Base-by-base conservation (phyloP, 495 filamentous ascomycete genomes). In the Annulohypoxylon nitens region DNA sequence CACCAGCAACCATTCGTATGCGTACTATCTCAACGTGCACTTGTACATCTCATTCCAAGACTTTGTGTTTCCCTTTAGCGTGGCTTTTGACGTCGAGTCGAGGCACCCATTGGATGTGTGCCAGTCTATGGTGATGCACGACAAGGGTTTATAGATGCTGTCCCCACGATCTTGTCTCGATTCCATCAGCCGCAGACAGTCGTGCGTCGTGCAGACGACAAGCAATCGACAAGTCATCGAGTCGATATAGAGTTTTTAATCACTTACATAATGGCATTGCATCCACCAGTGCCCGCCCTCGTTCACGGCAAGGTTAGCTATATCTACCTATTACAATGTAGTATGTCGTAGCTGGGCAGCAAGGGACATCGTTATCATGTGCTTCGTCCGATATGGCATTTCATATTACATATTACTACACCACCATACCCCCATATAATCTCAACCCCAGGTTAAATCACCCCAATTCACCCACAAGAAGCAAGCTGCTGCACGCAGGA, bases 161-260 rank as follows among this genome's bases (percentile, higher is more conserved):
- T 66, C 63, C 67, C 67, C 67, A 43, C 72, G 63, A 67, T 71
- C 64, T 64, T 70, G 62, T 74, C 47, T 71, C 58, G 72, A 70
- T 70, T 70, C 39, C 47, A 67, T 67, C 67, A 64, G 66, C 66
- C 67, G 59, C 67, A 75, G 67, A 47, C 63, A 37, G 58, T 41
- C 50, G 23, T 37, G 34, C 58, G 20, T 43, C 20, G 30, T 48
- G 59, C 53, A 55, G 9, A 58, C n/a, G 20, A 41, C n/a, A 11
- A 39, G 61, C 45, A 36, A 7, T 10, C 0, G 41, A 25, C 18
- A 36, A 26, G 9, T 33, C 45, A 14, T 61, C 18, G 36, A 68
- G 45, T 61, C 39, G 14, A 26, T 18, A 55, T 54, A 23, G 47
- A 34, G 41, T 37, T 43, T 1, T n/a, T 20, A 18, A 61, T 64